Base-by-base conservation (phyloP, 1,284 basidiomycete species). In the Cutaneotrichosporon sp. region DNA sequence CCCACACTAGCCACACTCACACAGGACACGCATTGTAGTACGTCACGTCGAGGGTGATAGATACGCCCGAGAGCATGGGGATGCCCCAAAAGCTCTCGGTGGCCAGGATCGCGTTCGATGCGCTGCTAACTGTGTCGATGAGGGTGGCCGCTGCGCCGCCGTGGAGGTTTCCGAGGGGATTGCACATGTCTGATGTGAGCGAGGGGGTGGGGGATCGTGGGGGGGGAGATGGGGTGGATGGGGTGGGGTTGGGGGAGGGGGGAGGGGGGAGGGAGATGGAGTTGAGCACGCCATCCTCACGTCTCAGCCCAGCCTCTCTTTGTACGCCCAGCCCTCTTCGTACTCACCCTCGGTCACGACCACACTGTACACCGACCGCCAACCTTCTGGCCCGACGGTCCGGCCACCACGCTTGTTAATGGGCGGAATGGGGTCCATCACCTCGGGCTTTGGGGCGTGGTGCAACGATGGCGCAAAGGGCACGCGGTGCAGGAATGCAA, bases 31-130 rank as follows among this genome's bases (percentile, higher is more conserved):
- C 67, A 56, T 75, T 69, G 52, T 70, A 65, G 59, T 74, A 77
- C 52, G 70, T 64, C 51, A 71, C 67, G 58, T 77, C 70, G 22
- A 78, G 65, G 11, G 68, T 61, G 10, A 76, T 51, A 11, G 69
- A 69, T 2, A 77, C 75, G 30, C 77, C 77, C 0, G 66, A 61
- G 4, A 73, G 56, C 70, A 76, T 73, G 2, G 76, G 77, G 46
- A 64, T 63, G 40, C 73, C 75, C 77, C 77, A 78, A 64, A 77
- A 78, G 13, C 60, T 69, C 3, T 72, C 70, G 18, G 75, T 73
- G 8, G 63, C 63, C 4, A 76, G 62, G 2, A 65, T 21, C 26
- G 53, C 51, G 38, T 58, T 32, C 14, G 64, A 64, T 5, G 50
- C 42, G 0, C 64, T 63, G 6, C 60, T 26, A 13, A 59, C 58